These are phyloP conservation scores for Lagenidium sp. DNA, from an alignment of 352 stramenopile species.

Conservation along the genomic window DNA sequence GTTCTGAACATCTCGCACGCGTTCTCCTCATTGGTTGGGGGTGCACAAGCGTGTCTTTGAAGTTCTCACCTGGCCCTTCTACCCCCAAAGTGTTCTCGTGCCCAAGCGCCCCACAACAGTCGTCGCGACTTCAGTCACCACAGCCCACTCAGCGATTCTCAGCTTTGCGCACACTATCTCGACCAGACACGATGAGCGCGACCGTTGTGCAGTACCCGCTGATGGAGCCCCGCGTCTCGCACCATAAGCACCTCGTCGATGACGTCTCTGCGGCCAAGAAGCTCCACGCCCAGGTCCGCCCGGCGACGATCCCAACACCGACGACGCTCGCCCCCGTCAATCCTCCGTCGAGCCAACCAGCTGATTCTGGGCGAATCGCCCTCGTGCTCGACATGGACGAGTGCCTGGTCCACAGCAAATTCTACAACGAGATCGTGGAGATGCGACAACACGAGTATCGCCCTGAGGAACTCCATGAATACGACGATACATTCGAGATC, in stretches of 20 bases:
- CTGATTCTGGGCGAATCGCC: constrained; percentile 32
- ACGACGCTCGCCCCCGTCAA: constrained; percentile 22
- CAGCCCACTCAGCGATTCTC: background rate
- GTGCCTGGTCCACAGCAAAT: constrained; percentile 93
- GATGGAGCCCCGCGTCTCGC: constrained; percentile 32
- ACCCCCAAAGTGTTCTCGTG: constrained; percentile 1
- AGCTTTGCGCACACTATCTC: constrained; percentile 5
- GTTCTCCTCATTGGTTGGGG: too few species aligned
- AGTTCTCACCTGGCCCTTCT: constrained; percentile 2
- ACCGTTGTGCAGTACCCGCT: constrained; percentile 77
- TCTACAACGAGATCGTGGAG: constrained; percentile 69
- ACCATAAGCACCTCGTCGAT: constrained; percentile 37
- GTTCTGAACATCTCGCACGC: too few species aligned
- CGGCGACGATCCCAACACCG: constrained; percentile 1
- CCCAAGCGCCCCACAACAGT: background rate
- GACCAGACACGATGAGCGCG: constrained; percentile 45
- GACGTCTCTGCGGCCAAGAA: constrained; percentile 64
- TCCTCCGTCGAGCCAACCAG: constrained; percentile 1
- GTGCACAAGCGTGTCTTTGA: constrained; percentile 12
- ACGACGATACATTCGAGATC: constrained; percentile 88
- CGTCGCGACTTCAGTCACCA: constrained; percentile 3
- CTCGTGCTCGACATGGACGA: constrained; percentile 96
- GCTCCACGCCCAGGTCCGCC: constrained; percentile 30
- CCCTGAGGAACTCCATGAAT: constrained; percentile 48
- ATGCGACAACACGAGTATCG: constrained; percentile 67